phyloP scores from a whole-genome alignment of 345 rosid species.

The Boechera stricta region DNA sequence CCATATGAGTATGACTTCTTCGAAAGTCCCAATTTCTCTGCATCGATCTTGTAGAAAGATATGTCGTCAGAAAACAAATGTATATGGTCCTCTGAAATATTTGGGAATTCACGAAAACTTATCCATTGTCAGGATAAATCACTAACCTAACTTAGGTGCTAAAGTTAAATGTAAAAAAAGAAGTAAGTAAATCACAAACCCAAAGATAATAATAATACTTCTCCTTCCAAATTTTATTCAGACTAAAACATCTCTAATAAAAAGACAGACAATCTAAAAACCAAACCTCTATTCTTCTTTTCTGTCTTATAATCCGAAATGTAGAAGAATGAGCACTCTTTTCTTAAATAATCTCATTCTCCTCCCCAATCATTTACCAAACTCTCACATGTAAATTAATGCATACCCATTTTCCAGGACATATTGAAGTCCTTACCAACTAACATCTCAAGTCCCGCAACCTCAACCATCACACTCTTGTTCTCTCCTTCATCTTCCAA shows the following conservation, averaged over 20 bases:
- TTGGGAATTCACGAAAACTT: conserved; percentile 16
- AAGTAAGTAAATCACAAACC: not conserved
- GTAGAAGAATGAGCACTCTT: not conserved
- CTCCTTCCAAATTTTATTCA: conserved; percentile 28
- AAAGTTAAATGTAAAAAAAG: not conserved
- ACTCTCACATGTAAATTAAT: conserved; percentile 29
- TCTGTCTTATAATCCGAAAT: conserved; percentile 12
- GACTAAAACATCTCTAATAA: conserved; percentile 20
- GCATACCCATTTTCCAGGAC: conserved; percentile 67
- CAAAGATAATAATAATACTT: not conserved
- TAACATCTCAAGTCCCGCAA: conserved; percentile 62
- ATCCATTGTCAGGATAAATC: conserved; percentile 2
- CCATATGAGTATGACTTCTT: not conserved
- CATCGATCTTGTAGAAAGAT: not conserved
- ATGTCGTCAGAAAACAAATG: not conserved
- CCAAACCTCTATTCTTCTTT: conserved; percentile 10
- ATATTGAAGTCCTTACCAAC: conserved; percentile 74
- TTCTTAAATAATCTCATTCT: conserved; percentile 27
- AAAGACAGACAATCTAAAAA: conserved; percentile 22
- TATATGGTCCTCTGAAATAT: conserved; percentile 7
- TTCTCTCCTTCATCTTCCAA: conserved; percentile 47
- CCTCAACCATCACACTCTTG: conserved; percentile 64
- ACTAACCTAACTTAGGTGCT: not conserved
- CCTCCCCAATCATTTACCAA: conserved; percentile 40
- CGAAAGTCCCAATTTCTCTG: conserved; percentile 7